Evolutionary conservation across 2,329 filamentous ascomycete species (phyloP), one percentile per base, ranked within the genome.

Genomic region (Chlorencoelia australis): DNA sequence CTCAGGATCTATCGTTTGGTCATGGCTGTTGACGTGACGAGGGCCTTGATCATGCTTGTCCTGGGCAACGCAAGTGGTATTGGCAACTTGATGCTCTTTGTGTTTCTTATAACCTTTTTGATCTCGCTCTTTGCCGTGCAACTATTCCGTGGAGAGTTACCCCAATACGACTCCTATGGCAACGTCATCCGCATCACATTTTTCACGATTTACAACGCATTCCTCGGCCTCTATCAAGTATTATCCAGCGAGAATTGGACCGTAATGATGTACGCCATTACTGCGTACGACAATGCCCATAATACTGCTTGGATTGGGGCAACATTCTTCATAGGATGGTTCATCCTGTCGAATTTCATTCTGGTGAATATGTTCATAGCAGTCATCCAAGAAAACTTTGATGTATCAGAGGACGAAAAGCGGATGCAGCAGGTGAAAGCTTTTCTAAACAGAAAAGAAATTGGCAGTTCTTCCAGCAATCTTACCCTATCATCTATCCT

Each of bases 331-430:
- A 85, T 95, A 45, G 72, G 88, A 48, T 98, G 91, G 91, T 96
- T 94, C 60, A 91, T 94, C 39, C 71, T 98, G 28, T 73, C 87
- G 5, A 95, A 93, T 59, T 89, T 96, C 57, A 94, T 98, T 62
- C 74, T 96, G 43, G 65, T 98, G 65, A 98, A 96, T 56, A 98
- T 98, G 91, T 98, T 98, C 68, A 96, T 98, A 83, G 91, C 91
- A 68, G 91, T 98, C 63, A 98, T 98, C 47, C 91, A 98, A 59
- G 91, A 98, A 57, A 98, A 94, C 54, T 98, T 98, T 57, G 91
- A 98, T 61, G 87, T 98, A 17, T 94, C 88, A 3, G 91, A 98
- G 58, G 93, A 98, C 56, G 88, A 96, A 59, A 98, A 98, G 62
- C 86, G 93, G 14, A 64, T 96, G 43, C 86, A 96, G 57, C 93